Evolutionary conservation across 805 yeast genomes (phyloP).

Genomic region (Nakazawaea ishiwadae): DNA sequence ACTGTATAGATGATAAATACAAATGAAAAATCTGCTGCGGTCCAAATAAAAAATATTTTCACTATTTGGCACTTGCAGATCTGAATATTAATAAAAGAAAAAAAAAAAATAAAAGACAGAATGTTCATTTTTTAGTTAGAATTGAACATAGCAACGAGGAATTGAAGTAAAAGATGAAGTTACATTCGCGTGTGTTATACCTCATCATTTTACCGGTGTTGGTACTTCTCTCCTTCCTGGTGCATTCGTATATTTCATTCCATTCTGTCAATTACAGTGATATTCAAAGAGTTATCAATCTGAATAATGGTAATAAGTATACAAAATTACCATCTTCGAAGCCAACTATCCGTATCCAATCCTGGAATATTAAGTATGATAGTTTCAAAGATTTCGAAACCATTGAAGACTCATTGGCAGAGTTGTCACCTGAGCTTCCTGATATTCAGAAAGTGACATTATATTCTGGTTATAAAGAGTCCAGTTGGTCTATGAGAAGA

Average conservation of each 20-base stretch:
- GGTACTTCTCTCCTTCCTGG: constrained; percentile 5
- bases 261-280: constrained; percentile 7
- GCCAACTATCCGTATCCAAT: constrained; percentile 16
- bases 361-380: constrained; percentile 27
- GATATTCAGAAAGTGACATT: constrained; percentile 18
- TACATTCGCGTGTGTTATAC: constrained; percentile 3
- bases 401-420: constrained; percentile 18
- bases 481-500: constrained; percentile 30
- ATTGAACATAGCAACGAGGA: too few relatives aligned
- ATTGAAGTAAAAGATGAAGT: constrained; percentile 2
- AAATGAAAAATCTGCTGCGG: too few relatives aligned
- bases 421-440: constrained; percentile 20
- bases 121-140: not conserved
- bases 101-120: not conserved
- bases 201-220: constrained; percentile 6
- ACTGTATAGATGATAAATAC: too few relatives aligned
- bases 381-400: constrained; percentile 17
- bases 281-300: constrained; percentile 9
- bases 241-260: constrained; percentile 10
- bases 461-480: constrained; percentile 24
- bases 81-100: too few relatives aligned
- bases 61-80: not conserved
- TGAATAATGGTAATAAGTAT: constrained; percentile 2
- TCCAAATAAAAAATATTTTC: too few relatives aligned
- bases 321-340: constrained; percentile 8